Percentiles rank a stretch among this genome's conserved stretches.
These are phyloP conservation scores for Linnemannia zychae DNA, from an alignment of 192 early-diverging fungal species.

Conservation along the genomic window DNA sequence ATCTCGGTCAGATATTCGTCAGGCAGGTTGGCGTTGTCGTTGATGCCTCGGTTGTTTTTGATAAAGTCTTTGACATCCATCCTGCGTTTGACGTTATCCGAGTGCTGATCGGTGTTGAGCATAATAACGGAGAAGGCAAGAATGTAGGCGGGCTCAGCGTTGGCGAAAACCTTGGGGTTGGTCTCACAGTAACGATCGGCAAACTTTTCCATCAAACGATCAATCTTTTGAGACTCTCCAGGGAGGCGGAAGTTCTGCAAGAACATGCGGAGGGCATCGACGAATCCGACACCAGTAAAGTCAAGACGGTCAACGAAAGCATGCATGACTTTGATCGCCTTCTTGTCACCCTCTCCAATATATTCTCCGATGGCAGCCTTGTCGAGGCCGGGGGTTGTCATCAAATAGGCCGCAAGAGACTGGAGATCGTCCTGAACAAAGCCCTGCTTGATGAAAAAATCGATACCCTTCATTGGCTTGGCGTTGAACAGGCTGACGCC, in stretches of 20 bases:
- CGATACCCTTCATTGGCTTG: slow-evolving; percentile 91
- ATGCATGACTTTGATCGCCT: slow-evolving; percentile 95
- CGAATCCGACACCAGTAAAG: slow-evolving; percentile 80
- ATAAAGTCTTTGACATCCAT: slow-evolving; percentile 93
- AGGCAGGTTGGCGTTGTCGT: slow-evolving; percentile 88
- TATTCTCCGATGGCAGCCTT: slow-evolving; percentile 94
- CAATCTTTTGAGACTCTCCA: slow-evolving; percentile 96
- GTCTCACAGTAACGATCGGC: slow-evolving; percentile 90
- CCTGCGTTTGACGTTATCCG: slow-evolving; percentile 83
- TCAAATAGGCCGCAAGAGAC: slow-evolving; percentile 83
- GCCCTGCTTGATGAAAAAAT: slow-evolving; percentile 81
- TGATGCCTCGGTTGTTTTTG: slow-evolving; percentile 95
- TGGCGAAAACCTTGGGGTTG: slow-evolving; percentile 87
- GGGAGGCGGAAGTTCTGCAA: slow-evolving; percentile 93
- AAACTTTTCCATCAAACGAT: slow-evolving; percentile 97
- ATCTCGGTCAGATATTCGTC: slow-evolving; percentile 79
- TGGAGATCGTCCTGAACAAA: slow-evolving; percentile 79
- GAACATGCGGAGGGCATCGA: slow-evolving; percentile 85
- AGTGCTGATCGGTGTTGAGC: slow-evolving; percentile 95
- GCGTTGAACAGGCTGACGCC: slow-evolving; percentile 85
- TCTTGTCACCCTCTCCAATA: slow-evolving; percentile 90
- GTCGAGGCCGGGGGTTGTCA: slow-evolving; percentile 81
- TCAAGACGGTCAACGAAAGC: slow-evolving; percentile 92
- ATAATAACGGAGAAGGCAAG: slow-evolving; percentile 94
- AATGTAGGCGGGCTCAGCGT: slow-evolving; percentile 94